Base-by-base conservation (phyloP, 164 flowering plant species). In the Sextonia rubra region DNA sequence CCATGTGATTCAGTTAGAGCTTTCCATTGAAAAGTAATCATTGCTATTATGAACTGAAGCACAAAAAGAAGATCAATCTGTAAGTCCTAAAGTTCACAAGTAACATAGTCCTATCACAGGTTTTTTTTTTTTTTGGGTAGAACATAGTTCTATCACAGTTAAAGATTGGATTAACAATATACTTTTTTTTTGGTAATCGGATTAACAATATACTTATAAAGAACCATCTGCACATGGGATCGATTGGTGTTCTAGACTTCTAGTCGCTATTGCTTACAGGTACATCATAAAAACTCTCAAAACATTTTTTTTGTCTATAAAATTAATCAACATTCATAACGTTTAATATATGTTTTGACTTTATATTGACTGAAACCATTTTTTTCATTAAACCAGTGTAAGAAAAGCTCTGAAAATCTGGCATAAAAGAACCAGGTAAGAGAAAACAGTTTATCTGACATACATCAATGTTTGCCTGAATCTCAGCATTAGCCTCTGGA, bases 401-500 rank as follows among this genome's bases (percentile, higher is more conserved):
- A 37, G 44, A 8, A 37, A 37, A 1, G 44, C 44, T 37, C 27
- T 12, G 12, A 24, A 12, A 12, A n/a, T 0, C 12, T 4, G 14
- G 30, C 30, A 56, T 9, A 62, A 27, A 66, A 48, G 62, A 3
- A 48, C 30, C 18, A 7, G n/a, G 47, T 68, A 62, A 66, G 30
- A 14, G 22, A 9, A 37, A 74, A 77, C 69, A 68, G 60, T 69
- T 71, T 60, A 73, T 77, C 58, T 69, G 80, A 77, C 94, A 62
- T 90, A 93, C 98, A 86, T 93, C 97, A 73, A 91, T 81, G 82
- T 93, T 93, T 69, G 86, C 75, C 79, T 87, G 95, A 74, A 88
- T 86, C 79, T 90, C 95, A 3, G 92, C 92, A 80, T 93, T 93
- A 68, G 95, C 98, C 77, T 90, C 91, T 17, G 97, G 93, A 80